Base-by-base conservation (phyloP, 2,329 filamentous ascomycete species). In the Didymella arachidicola region DNA sequence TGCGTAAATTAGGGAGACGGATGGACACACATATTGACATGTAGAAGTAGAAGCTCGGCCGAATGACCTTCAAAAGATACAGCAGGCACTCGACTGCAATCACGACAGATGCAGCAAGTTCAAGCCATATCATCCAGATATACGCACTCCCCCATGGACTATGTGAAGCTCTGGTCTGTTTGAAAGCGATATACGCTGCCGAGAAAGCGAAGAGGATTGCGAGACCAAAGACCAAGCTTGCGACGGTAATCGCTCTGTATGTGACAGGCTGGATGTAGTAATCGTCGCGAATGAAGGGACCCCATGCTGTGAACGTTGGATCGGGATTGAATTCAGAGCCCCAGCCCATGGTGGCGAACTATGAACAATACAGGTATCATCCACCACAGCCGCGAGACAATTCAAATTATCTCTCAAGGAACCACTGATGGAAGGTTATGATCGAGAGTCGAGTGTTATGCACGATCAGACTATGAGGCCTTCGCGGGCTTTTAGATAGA, bases 81-180 rank as follows among this genome's bases (percentile, higher is more conserved):
- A 77, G 46, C 56, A 72, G 66, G 51, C 73, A 74, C 26, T 81
- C 70, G 26, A 80, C 56, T 4, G 70, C 73, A 41, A 83, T 80
- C 14, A 71, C 66, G 7, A 80, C 62, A 26, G 77, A 81, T 3
- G 79, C 79, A 3, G 72, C 16, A 7, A 82, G 72, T 65, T 83
- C 81, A 6, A 76, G 53, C 81, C 81, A 83, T 49, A 83, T 75
- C 78, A 83, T 79, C 72, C 77, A 79, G 0, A 83, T 72, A 53
- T 82, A 82, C 0, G 67, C 61, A 48, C 78, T 80, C 16, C 61
- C 63, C 38, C 61, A 59, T 7, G 72, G 60, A 54, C 39, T 53
- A 5, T 64, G 63, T 26, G 65, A 68, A 14, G 55, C 43, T 53
- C 46, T 69, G 46, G 52, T 77, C 61, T 65, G 73, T 53, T 12